A percentile compares a stretch with the other conserved stretches of the same genome.
Evolutionary conservation across 2,329 filamentous ascomycete species (phyloP).

Genomic region (Didymella glomerata): DNA sequence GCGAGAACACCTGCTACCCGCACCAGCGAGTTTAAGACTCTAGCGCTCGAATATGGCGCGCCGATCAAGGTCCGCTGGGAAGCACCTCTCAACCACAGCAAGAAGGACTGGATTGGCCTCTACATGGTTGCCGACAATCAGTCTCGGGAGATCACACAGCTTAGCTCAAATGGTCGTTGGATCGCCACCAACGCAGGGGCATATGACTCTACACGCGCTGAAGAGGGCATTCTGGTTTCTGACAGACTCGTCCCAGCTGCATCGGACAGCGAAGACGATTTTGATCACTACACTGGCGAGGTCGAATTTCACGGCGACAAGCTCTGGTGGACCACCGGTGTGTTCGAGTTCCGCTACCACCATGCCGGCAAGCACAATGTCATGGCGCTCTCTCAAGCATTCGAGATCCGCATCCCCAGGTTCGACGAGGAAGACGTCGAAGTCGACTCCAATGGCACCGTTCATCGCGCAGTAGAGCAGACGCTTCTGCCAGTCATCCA

Average conservation of each 20-base stretch:
- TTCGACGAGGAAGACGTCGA: constrained; percentile 79
- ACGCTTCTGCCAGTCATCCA: constrained; percentile 82
- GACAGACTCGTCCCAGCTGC: constrained; percentile 66
- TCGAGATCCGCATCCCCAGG: constrained; percentile 83
- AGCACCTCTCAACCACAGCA: constrained; percentile 85
- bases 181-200: constrained; percentile 77
- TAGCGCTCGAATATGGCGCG: constrained; percentile 86
- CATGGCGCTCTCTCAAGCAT: constrained; percentile 92
- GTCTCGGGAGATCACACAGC: constrained; percentile 81
- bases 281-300: constrained; percentile 76
- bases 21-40: constrained; percentile 71
- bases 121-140: constrained; percentile 96
- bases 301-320: constrained; percentile 91
- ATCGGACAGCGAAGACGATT: constrained; percentile 57
- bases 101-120: constrained; percentile 93
- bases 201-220: constrained; percentile 78
- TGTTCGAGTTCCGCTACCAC: constrained; percentile 97
- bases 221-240: constrained; percentile 76
- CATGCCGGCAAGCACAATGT: constrained; percentile 92
- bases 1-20: constrained; percentile 71
- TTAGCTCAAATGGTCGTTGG: constrained; percentile 90
- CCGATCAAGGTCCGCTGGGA: constrained; percentile 91
- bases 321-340: constrained; percentile 95
- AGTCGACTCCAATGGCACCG: constrained; percentile 65
- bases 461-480: constrained; percentile 75